Evolutionary conservation across 192 early-diverging fungal genomes (phyloP), one percentile per base, ranked within the genome.

Genomic region (Backusella westeae): DNA sequence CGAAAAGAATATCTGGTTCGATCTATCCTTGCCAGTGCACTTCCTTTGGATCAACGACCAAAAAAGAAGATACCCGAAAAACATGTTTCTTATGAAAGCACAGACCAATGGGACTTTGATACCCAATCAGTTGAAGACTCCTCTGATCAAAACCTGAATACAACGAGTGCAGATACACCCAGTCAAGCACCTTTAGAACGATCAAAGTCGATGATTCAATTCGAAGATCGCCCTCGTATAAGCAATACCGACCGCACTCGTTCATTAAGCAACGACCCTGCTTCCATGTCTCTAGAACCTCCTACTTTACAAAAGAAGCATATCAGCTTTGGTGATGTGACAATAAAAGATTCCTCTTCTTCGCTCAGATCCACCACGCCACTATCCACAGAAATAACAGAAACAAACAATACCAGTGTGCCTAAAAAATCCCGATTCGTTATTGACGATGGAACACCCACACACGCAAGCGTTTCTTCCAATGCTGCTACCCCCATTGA

Each of bases 101-200:
- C 87, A 19, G 89, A 88, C 3, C 86, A 89, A 29, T 94, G 91
- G 91, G 91, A 94, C 67, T 93, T 93, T 84, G 86, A 85, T 66
- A 81, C 73, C n/a, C 76, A 75, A 6, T 74, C 82, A 42, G 79
- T 78, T 26, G 36, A 34, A 34, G 49, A 66, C 26, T 21, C 36
- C 56, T 63, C 23, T n/a, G 52, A 38, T 15, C 69, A 44, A 26
- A 23, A 46, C 29, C 65, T 35, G 23, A n/a, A 68, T 23, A 19
- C 65, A 38, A 1, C 38, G 38, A 10, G 26, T 32, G 14, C 72
- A 56, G 19, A 65, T 42, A 41, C 72, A 29, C n/a, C 41, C 10
- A 77, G 1, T 15, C 8, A 38, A 71, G 35, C 74, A 26, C 56
- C 56, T 26, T 63, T 63, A 29, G 56, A 63, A 26, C 26, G 56